Evolutionary conservation across 306 rosid species (phyloP).

Genomic region (Prunus salicina): DNA sequence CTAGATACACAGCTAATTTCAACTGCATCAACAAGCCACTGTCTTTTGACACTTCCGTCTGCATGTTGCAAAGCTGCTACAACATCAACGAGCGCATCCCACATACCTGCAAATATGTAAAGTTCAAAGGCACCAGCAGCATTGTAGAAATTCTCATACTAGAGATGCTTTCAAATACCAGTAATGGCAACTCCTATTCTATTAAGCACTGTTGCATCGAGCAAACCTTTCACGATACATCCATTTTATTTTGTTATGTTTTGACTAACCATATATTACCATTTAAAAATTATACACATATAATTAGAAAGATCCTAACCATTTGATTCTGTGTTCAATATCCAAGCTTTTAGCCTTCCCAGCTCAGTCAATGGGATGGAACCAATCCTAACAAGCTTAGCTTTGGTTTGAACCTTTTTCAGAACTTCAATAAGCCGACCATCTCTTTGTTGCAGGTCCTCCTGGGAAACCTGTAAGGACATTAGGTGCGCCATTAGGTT

Average conservation of each 20-base stretch:
- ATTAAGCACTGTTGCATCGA: neutral
- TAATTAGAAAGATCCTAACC: constrained; percentile 26
- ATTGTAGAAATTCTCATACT: constrained; percentile 1
- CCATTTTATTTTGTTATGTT: neutral
- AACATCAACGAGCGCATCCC: constrained; percentile 78
- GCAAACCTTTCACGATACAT: neutral
- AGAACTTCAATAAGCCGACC: constrained; percentile 32
- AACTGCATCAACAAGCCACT: constrained; percentile 82
- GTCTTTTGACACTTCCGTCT: constrained; percentile 69
- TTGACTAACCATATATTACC: constrained; percentile 20
- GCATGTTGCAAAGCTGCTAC: constrained; percentile 72
- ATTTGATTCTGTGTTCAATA: constrained; percentile 56
- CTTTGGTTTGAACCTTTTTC: constrained; percentile 62
- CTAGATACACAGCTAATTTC: constrained; percentile 81
- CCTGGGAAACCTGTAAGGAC: constrained; percentile 54
- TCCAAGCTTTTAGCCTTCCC: constrained; percentile 62
- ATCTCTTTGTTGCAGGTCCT: constrained; percentile 45
- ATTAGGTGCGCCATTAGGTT: neutral
- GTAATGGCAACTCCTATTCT: no score
- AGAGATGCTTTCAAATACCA: neutral
- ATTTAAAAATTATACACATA: neutral
- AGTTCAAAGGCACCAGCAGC: constrained; percentile 9
- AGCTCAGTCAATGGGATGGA: constrained; percentile 66
- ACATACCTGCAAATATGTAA: constrained; percentile 50
- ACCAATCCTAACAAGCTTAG: constrained; percentile 67